phyloP scores from a whole-genome alignment of 768 basidiomycete genomes.

The Tricholoma hemisulphureum region DNA sequence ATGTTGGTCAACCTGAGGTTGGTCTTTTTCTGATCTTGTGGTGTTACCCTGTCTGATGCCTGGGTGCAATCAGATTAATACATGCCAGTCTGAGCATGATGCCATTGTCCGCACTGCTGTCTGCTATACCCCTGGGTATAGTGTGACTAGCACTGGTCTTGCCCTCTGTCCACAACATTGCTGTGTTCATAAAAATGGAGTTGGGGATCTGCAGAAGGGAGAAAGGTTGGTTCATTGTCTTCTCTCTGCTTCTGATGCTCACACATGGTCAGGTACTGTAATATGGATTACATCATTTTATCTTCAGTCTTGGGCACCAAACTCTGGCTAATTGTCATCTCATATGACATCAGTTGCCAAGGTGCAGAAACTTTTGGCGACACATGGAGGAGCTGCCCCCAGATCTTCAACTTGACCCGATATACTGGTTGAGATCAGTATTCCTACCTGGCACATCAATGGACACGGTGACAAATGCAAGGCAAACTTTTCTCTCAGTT shows the following conservation, averaged over 20 bases:
- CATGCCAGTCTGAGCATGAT: constrained; percentile 16
- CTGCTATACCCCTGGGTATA: constrained; percentile 7
- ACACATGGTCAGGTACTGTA: constrained; percentile 11
- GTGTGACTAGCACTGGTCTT: constrained; percentile 4
- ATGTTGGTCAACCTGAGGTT: constrained; percentile 11
- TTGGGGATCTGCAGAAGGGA: constrained; percentile 23
- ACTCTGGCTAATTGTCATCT: constrained; percentile 2
- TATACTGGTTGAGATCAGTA: constrained; percentile 11
- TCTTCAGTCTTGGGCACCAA: background rate
- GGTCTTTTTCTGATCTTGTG: background rate
- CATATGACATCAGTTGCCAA: constrained; percentile 29
- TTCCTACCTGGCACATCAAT: constrained; percentile 40
- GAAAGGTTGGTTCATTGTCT: constrained; percentile 10
- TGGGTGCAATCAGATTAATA: constrained; percentile 11
- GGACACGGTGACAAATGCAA: constrained; percentile 32
- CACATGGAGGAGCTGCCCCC: constrained; percentile 9
- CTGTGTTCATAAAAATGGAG: constrained; percentile 14
- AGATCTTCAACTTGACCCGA: background rate
- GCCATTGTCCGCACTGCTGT: constrained; percentile 14
- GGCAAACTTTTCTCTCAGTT: constrained; percentile 29
- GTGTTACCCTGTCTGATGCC: background rate
- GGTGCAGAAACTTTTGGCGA: constrained; percentile 11
- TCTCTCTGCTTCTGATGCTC: background rate
- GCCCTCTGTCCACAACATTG: constrained; percentile 17
- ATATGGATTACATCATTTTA: constrained; percentile 11